A percentile compares a stretch with the other conserved stretches of the same genome.
phyloP scores from a whole-genome alignment of 208 protist species.

The Tritrichomonas foetus region DNA sequence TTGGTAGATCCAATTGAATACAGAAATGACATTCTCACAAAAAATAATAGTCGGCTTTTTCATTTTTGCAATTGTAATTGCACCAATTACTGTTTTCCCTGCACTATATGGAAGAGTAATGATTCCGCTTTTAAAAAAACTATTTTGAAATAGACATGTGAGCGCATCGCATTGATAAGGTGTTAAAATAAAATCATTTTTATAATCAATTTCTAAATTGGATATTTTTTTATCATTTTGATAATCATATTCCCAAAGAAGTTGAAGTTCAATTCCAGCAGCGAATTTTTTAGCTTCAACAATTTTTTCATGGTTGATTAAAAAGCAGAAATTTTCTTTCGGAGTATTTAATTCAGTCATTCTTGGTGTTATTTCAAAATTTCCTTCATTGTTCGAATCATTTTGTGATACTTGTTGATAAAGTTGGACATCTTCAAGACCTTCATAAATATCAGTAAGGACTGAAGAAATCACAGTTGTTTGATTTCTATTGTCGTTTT shows the following conservation, averaged over 20 bases:
- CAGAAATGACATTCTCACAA: conserved; percentile 28
- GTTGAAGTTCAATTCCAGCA: too few species aligned
- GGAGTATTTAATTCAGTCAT: too few species aligned
- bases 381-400: too few species aligned
- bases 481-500: too few species aligned
- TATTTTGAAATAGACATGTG: conserved; percentile 71
- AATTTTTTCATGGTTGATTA: too few species aligned
- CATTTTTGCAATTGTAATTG: conserved; percentile 62
- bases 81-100: conserved; percentile 97
- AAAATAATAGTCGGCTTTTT: conserved; percentile 42
- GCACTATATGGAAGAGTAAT: conserved; percentile 98
- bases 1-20: conserved; percentile 52
- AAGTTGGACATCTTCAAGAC: too few species aligned
- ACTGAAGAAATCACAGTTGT: too few species aligned
- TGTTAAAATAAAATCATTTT: conserved; percentile 58
- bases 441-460: too few species aligned
- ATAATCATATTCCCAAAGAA: conserved; percentile 67
- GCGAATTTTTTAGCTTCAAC: too few species aligned
- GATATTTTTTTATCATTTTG: conserved; percentile 60
- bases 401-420: too few species aligned
- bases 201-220: conserved; percentile 68
- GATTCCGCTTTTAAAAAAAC: conserved; percentile 73
- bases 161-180: conserved; percentile 67
- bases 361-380: too few species aligned
- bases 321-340: too few species aligned